phyloP scores from a whole-genome alignment of 83 land plant genomes.

The Larix sibirica region DNA sequence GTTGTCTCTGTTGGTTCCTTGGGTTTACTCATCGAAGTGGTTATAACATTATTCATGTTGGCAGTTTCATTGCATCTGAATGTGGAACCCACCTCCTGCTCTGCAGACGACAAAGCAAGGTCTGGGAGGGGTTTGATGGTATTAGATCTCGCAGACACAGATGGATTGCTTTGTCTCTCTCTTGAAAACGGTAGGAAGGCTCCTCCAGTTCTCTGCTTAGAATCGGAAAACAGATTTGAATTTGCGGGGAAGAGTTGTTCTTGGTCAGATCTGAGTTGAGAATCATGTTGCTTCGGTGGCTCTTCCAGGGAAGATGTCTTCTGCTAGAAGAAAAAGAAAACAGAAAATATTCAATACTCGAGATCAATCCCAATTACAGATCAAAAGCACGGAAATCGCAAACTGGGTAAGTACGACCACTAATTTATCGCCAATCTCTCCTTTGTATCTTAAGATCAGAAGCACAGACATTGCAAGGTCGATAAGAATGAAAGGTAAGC shows the following conservation, averaged over 20 bases:
- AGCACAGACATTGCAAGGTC: no score
- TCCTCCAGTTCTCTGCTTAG: constrained; percentile 18
- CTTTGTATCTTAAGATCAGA: no score
- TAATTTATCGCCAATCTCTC: no score
- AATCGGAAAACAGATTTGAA: constrained; percentile 17
- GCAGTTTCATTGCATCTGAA: constrained; percentile 1
- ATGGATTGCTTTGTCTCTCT: constrained; percentile 17
- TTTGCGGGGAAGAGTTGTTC: neutral
- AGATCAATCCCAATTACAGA: no score
- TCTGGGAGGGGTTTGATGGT: constrained; percentile 27
- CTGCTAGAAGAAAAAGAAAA: no score
- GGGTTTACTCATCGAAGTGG: neutral
- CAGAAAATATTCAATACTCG: no score
- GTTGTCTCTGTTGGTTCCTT: constrained; percentile 8
- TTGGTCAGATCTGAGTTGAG: no score
- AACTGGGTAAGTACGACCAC: no score
- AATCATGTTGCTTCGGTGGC: no score
- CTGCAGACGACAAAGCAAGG: constrained; percentile 47
- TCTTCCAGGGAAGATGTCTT: no score
- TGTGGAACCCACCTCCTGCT: constrained; percentile 21
- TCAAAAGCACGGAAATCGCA: no score
- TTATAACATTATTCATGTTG: neutral
- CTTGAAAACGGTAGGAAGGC: constrained; percentile 17
- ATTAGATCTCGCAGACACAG: constrained; percentile 8
- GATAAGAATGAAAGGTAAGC: neutral